Conservation (phyloP, 2,329 filamentous ascomycete genomes). For the Metarhizium sp. region DNA sequence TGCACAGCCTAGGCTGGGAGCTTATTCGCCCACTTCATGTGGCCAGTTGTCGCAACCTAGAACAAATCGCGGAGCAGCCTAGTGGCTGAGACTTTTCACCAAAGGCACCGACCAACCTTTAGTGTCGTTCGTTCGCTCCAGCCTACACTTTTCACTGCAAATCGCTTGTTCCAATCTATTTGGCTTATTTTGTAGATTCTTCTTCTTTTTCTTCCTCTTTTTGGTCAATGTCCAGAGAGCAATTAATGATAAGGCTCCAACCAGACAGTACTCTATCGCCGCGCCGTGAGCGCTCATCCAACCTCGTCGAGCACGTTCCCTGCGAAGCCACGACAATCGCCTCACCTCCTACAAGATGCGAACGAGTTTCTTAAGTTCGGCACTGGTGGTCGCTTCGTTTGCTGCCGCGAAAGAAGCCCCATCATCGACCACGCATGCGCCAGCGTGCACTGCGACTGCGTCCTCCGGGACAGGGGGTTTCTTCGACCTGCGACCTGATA, state of each 20-base stretch:
- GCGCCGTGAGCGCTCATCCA: constrained; percentile 2
- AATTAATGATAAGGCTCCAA: background rate
- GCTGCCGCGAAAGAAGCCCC: constrained; percentile 25
- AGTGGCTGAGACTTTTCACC: background rate
- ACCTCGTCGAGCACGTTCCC: background rate
- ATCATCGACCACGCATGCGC: constrained; percentile 32
- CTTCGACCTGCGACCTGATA: constrained; percentile 49
- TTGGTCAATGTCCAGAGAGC: background rate
- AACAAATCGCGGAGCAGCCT: background rate
- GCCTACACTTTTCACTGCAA: background rate
- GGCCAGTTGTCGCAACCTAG: constrained; percentile 2
- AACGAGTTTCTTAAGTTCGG: constrained; percentile 16
- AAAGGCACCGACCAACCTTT: too few species aligned
- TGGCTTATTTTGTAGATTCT: too few species aligned
- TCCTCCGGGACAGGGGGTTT: constrained; percentile 46
- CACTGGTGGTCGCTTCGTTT: constrained; percentile 26
- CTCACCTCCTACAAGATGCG: constrained; percentile 15
- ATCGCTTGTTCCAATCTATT: background rate
- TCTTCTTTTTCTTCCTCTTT: too few species aligned
- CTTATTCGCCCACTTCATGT: background rate
- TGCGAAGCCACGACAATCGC: background rate
- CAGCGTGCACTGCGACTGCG: constrained; percentile 47
- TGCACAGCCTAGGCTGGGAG: background rate
- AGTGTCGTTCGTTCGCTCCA: too few species aligned
- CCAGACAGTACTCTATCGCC: background rate